phyloP scores from a whole-genome alignment of 495 filamentous ascomycete genomes.

The Aspergillus affinis region DNA sequence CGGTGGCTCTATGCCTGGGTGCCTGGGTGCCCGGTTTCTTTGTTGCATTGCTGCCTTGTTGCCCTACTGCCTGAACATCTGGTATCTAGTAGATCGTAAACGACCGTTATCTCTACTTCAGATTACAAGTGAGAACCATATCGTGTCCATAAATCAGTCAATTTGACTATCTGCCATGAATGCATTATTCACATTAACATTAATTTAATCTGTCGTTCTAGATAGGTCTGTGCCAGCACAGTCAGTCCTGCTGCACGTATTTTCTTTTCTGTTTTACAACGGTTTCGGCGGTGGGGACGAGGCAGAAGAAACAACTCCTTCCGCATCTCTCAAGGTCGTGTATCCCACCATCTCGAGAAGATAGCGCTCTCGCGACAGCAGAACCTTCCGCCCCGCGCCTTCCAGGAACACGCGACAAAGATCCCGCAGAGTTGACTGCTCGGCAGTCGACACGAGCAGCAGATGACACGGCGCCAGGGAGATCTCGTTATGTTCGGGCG shows the following conservation, averaged over 20 bases:
- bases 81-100: too few species aligned
- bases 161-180: too few species aligned
- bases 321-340: not conserved
- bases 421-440: conserved; percentile 18
- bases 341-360: conserved; percentile 40
- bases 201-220: not conserved
- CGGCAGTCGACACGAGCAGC: conserved; percentile 12
- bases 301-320: not conserved
- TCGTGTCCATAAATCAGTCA: too few species aligned
- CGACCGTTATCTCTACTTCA: too few species aligned
- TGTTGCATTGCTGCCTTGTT: too few species aligned
- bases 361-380: conserved; percentile 44
- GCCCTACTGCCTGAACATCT: too few species aligned
- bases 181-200: not conserved
- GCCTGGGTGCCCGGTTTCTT: too few species aligned
- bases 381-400: conserved; percentile 25
- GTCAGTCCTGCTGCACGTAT: not conserved
- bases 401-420: conserved; percentile 31
- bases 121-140: too few species aligned
- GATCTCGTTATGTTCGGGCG: conserved; percentile 19
- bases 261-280: not conserved
- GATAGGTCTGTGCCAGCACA: not conserved
- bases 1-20: too few species aligned
- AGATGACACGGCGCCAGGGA: conserved; percentile 20
- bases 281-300: not conserved